Conservation (phyloP, 352 stramenopile genomes). For the Globisporangium splendens region DNA sequence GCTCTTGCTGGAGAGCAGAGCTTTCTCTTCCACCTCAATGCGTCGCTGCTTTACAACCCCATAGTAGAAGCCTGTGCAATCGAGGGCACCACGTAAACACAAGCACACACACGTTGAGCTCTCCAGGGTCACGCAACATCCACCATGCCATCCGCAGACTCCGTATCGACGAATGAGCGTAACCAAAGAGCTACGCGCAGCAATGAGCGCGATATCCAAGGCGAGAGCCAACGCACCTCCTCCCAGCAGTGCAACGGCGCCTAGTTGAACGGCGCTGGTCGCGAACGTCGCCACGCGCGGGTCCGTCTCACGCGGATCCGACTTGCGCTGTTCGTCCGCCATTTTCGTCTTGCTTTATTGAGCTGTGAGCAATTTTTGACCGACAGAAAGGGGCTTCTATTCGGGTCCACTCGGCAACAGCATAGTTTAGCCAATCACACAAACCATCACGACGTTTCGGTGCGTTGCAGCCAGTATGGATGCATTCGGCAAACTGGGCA, state of each 20-base stretch:
- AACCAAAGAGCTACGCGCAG: not conserved
- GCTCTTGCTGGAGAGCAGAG: not conserved
- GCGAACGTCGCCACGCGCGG: conserved; percentile 17
- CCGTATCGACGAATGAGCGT: not conserved
- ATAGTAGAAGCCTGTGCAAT: conserved; percentile 55
- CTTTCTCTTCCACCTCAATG: conserved; percentile 26
- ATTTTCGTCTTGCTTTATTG: not conserved
- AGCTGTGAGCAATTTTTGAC: no score
- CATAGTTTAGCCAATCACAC: no score
- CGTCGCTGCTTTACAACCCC: conserved; percentile 44
- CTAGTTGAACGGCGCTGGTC: conserved; percentile 27
- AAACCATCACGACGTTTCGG: no score
- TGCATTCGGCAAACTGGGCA: not conserved
- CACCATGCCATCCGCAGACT: no score
- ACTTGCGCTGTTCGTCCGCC: not conserved
- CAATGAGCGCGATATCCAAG: not conserved
- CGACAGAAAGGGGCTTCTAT: no score
- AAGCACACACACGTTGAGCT: no score
- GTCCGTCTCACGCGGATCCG: not conserved
- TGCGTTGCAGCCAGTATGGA: no score
- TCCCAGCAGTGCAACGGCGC: conserved; percentile 34
- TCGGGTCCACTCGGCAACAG: no score
- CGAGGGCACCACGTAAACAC: not conserved
- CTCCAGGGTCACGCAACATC: no score
- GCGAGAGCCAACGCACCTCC: conserved; percentile 24